Base-by-base conservation (phyloP, 78 protist genomes). In the Chrysochromulina parva region DNA sequence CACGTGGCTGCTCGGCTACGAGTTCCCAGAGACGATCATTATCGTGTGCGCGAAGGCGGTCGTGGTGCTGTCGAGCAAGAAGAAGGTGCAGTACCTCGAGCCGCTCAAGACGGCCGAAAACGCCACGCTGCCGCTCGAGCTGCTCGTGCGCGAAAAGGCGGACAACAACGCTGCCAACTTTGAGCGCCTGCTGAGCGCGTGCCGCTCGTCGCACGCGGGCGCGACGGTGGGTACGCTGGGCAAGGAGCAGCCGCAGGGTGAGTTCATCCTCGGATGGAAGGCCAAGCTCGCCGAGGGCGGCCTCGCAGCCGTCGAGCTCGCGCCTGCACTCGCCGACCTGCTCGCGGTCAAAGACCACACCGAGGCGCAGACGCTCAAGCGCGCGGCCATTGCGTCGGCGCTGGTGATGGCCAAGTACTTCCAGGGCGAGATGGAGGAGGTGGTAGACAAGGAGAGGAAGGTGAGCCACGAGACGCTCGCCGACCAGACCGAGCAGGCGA, bases 171-270 rank as follows among this genome's bases (percentile, higher is more conserved):
- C 38, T 38, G 85, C 85, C 20, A 76, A 76, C 58, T 76, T 50
- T 58, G 85, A 19, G 38, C 5, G 10, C 11, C 59, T 76, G 13
- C 4, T 48, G 22, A 16, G 52, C n/a, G 55, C 54, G 28, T 1
- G 48, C 59, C 1, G 2, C n/a, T 2, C 47, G 28, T 76, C 85
- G 85, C 59, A 76, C 85, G 57, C 38, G n/a, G 85, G 85, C 28
- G 53, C 3, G 47, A 38, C 14, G 59, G 85, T 20, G 3, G 85
- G 26, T 10, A 2, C 55, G 60, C 85, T 76, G 20, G 14, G 10
- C n/a, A 76, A 76, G 85, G 85, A 76, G 85, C 28, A 48, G 28
- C 85, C 85, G 55, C 3, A 17, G 85, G 85, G 85, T 58, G 85
- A 10, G 26, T 19, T 50, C 11, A 28, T 38, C 10, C 59, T 2